These are phyloP conservation scores for Dactylellina drechsleri DNA, from an alignment of 2,329 filamentous ascomycete genomes.

Conservation along the genomic window DNA sequence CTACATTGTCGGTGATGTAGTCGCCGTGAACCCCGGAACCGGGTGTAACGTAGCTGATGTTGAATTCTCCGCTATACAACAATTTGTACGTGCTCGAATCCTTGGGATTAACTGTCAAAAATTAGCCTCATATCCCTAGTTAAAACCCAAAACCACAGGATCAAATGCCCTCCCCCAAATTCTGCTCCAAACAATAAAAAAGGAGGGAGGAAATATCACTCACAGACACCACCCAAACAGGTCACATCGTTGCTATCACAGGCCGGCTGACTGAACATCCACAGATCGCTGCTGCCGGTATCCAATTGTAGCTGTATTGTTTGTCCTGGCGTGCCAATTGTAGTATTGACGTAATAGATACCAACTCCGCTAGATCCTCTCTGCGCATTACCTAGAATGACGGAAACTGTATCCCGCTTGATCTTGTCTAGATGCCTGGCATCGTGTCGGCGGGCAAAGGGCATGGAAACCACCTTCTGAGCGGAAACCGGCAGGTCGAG, in stretches of 20 bases:
- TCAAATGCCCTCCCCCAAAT: too few species aligned
- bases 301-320: conserved; percentile 69
- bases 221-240: conserved; percentile 46
- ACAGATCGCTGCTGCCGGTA: conserved; percentile 72
- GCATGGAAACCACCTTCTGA: conserved; percentile 41
- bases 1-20: conserved; percentile 42
- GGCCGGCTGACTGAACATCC: conserved; percentile 62
- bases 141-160: neutral
- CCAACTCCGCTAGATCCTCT: conserved; percentile 40
- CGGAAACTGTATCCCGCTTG: conserved; percentile 39
- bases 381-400: conserved; percentile 42
- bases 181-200: neutral
- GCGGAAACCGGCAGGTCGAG: conserved; percentile 1
- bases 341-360: conserved; percentile 68
- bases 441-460: conserved; percentile 48
- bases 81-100: conserved; percentile 29
- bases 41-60: conserved; percentile 49
- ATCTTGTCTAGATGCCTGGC: conserved; percentile 37
- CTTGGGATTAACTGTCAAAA: conserved; percentile 15
- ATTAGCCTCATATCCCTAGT: conserved; percentile 6
- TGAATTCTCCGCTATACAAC: conserved; percentile 44
- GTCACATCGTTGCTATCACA: conserved; percentile 26
- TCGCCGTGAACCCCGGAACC: conserved; percentile 50
- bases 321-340: conserved; percentile 69
- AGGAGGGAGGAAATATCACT: conserved; percentile 8